A percentile compares a stretch with the other conserved stretches of the same genome.
phyloP scores from a whole-genome alignment of 306 rosid genomes.

The Ormosia semicastrata region DNA sequence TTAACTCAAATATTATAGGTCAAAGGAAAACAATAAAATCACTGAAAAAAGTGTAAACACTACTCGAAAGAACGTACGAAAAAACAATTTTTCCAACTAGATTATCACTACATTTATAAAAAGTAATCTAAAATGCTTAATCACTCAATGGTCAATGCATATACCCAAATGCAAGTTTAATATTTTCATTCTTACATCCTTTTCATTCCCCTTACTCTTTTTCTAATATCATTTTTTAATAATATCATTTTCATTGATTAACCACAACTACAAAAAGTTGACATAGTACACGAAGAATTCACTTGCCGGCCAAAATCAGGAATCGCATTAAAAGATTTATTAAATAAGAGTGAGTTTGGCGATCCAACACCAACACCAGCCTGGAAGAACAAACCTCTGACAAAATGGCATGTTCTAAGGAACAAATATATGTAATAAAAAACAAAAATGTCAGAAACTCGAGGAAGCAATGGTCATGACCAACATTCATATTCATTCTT shows the following conservation, averaged over 20 bases:
- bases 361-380: conserved; percentile 5
- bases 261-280: not conserved
- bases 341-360: not conserved
- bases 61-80: too few relatives aligned
- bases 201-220: not conserved
- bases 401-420: conserved; percentile 29
- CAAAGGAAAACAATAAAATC: too few relatives aligned
- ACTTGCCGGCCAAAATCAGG: conserved; percentile 17
- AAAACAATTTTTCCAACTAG: too few relatives aligned
- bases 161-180: not conserved
- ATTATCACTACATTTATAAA: too few relatives aligned
- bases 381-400: conserved; percentile 28
- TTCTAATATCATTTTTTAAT: not conserved
- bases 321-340: not conserved
- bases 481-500: conserved; percentile 26
- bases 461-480: conserved; percentile 33
- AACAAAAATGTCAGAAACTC: conserved; percentile 10
- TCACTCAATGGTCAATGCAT: too few relatives aligned
- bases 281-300: not conserved
- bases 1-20: too few relatives aligned
- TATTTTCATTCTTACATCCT: not conserved
- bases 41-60: too few relatives aligned
- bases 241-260: not conserved
- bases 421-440: not conserved
- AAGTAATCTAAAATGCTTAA: too few relatives aligned